Conservation (phyloP, 129 eudicot species). For the Logfia minima region DNA sequence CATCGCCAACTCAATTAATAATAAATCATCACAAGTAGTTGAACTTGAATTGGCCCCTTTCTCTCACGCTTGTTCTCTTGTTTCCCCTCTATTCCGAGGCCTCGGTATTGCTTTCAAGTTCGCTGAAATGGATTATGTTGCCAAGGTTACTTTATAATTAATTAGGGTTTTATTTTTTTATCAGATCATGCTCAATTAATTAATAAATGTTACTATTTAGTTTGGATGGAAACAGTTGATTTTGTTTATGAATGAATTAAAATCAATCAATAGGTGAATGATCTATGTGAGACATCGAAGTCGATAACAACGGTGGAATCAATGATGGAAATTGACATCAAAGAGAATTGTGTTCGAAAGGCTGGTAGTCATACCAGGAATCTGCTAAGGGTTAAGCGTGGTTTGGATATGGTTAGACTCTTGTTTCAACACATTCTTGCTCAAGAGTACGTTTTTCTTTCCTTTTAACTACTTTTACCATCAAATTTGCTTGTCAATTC, state of each 20-base stretch:
- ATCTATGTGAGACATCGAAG: constrained; percentile 70
- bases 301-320: constrained; percentile 50
- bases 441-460: constrained; percentile 54
- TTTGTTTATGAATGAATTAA: not conserved
- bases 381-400: constrained; percentile 87
- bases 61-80: constrained; percentile 78
- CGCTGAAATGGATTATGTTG: constrained; percentile 91
- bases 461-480: not conserved
- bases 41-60: constrained; percentile 45
- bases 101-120: constrained; percentile 94
- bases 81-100: constrained; percentile 85
- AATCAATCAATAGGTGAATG: constrained; percentile 56
- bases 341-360: constrained; percentile 59
- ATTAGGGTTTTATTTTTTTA: not conserved
- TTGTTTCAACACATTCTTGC: constrained; percentile 75
- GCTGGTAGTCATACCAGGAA: constrained; percentile 90
- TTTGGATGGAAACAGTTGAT: not conserved
- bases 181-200: not conserved
- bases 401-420: constrained; percentile 88
- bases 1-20: constrained; percentile 39
- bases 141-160: constrained; percentile 45
- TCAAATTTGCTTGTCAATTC: too few relatives aligned
- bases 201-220: too few relatives aligned
- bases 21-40: constrained; percentile 13
- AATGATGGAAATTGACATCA: constrained; percentile 68